Percentiles rank a stretch among this genome's conserved stretches.
Conservation (phyloP, 768 basidiomycete genomes). For the Tylopilus balloui region DNA sequence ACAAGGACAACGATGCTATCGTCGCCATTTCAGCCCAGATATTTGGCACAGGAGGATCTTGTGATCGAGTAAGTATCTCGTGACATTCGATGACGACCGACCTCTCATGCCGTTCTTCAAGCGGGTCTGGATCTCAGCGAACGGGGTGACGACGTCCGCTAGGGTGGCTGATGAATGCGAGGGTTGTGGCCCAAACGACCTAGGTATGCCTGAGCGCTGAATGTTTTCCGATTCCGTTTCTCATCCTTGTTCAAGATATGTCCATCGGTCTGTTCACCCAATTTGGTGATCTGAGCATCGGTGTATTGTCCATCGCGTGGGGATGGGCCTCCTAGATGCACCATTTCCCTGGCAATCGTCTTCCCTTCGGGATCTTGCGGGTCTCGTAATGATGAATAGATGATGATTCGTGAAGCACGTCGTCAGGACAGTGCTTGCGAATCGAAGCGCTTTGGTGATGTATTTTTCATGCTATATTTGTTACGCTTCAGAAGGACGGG, state of each 20-base stretch:
- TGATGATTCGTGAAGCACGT: conserved; percentile 6
- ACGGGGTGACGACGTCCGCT: conserved; percentile 47
- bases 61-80: conserved; percentile 49
- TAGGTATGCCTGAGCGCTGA: conserved; percentile 43
- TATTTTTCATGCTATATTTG: conserved; percentile 19
- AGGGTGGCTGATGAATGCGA: conserved; percentile 55
- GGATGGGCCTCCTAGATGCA: conserved; percentile 33
- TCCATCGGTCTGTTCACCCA: conserved; percentile 56
- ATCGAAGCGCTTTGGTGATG: conserved; percentile 15
- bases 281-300: conserved; percentile 43
- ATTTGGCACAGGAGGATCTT: conserved; percentile 53
- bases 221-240: neutral
- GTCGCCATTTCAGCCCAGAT: conserved; percentile 56
- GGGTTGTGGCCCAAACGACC: conserved; percentile 45
- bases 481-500: conserved; percentile 6
- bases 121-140: conserved; percentile 56
- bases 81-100: neutral
- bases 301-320: conserved; percentile 56
- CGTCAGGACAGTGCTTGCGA: conserved; percentile 20
- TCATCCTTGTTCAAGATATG: conserved; percentile 47
- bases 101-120: conserved; percentile 27
- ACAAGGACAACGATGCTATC: conserved; percentile 47
- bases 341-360: neutral
- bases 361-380: conserved; percentile 6
- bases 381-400: conserved; percentile 4